Base-by-base conservation (phyloP, 176 grass and related monocot genomes). In the Aegilops bicornis region DNA sequence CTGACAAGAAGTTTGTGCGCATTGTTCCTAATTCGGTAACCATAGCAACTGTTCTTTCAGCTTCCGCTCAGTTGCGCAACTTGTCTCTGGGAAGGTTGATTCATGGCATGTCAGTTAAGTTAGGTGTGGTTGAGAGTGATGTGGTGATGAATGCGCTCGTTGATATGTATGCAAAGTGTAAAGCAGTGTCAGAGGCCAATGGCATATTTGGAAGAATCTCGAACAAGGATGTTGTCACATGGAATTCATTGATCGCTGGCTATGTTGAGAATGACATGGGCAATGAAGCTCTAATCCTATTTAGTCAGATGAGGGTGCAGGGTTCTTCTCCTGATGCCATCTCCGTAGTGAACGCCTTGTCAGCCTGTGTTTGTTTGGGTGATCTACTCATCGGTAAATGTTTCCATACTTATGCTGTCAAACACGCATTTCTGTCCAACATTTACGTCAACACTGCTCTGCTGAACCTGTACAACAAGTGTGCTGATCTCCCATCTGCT, bases 381-480 rank as follows among this genome's bases (percentile, higher is more conserved):
- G 88, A 89, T 78, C 65, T 92, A 33, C 69, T 52, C 17, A 72
- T 92, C 24, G 93, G 90, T 43, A 84, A 79, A 69, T 84, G 69
- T 73, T 92, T 92, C 83, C 93, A 95, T 77, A 56, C 43, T n/a
- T 95, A 87, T 73, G 82, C 86, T 31, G 13, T 95, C 50, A 95
- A 90, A 19, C 56, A 22, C 27, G 88, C 73, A 68, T 88, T 95
- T 73, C 7, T 90, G 37, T 84, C 80, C 69, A 88, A 87, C 88
- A 62, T 92, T 75, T 88, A 92, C 45, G 80, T 95, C 78, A 88
- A 72, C 65, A 92, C 93, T 78, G 82, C 93, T 81, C 83, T 95
- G 11, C 70, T 95, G 6, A 92, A 95, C 54, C 84, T 95, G 83
- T 95, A 95, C 78, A 92, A 47, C 79, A 95, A 95, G 77, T 92